phyloP scores from a whole-genome alignment of 192 early-diverging fungal species.

The Linnemannia exigua region DNA sequence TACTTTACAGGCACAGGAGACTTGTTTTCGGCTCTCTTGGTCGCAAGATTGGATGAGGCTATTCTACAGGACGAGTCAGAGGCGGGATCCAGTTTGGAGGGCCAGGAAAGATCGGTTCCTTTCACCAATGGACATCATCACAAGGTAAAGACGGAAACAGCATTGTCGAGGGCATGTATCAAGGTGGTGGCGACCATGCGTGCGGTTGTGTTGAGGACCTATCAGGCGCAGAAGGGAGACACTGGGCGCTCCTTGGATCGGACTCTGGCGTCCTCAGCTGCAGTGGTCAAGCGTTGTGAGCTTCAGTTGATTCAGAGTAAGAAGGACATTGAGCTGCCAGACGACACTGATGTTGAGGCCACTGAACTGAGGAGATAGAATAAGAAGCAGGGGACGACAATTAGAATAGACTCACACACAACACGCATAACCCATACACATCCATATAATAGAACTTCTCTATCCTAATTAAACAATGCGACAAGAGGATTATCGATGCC shows the following conservation, averaged over 20 bases:
- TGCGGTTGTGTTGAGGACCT: constrained; percentile 77
- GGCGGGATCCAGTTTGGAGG: background rate
- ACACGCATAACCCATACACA: no score
- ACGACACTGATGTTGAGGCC: constrained; percentile 42
- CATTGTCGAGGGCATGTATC: constrained; percentile 71
- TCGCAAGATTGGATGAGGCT: constrained; percentile 71
- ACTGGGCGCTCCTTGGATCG: constrained; percentile 19
- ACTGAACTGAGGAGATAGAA: constrained; percentile 26
- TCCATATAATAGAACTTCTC: background rate
- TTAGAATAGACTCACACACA: background rate
- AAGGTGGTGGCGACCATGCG: constrained; percentile 78
- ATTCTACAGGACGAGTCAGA: constrained; percentile 5
- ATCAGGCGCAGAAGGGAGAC: constrained; percentile 52
- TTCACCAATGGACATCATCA: background rate
- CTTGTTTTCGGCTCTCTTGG: constrained; percentile 81
- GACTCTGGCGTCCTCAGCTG: constrained; percentile 42
- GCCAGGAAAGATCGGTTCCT: background rate
- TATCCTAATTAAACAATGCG: no score
- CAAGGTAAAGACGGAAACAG: background rate
- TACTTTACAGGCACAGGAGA: constrained; percentile 97
- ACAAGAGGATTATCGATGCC: no score
- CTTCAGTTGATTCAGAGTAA: constrained; percentile 79
- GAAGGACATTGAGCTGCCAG: constrained; percentile 70
- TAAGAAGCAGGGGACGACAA: background rate
- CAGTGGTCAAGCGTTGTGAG: constrained; percentile 73